These are phyloP conservation scores for Mariannaea elegans DNA, from an alignment of 2,329 filamentous ascomycete genomes.

Conservation along the genomic window DNA sequence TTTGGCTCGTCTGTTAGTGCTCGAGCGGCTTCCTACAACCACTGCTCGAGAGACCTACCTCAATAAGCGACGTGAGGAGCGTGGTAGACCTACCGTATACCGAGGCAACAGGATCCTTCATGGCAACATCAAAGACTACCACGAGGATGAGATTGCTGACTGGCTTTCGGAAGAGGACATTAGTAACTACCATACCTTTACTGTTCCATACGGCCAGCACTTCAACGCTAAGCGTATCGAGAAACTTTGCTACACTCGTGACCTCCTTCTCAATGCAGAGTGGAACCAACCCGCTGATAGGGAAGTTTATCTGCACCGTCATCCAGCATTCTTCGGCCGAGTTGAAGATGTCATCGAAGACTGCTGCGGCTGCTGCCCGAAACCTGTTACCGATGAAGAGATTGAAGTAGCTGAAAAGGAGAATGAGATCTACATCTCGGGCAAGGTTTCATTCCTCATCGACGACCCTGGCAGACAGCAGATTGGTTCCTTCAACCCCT, in stretches of 20 bases:
- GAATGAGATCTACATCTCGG: constrained; percentile 78
- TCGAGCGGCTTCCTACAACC: constrained; percentile 79
- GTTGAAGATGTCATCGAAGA: constrained; percentile 79
- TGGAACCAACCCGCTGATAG: constrained; percentile 84
- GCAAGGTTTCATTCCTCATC: constrained; percentile 76
- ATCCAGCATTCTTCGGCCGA: constrained; percentile 85
- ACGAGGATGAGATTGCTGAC: constrained; percentile 84
- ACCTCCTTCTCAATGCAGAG: constrained; percentile 83
- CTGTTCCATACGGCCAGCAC: constrained; percentile 70
- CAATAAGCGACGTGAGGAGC: constrained; percentile 73
- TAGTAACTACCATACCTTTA: constrained; percentile 82
- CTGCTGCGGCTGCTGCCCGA: constrained; percentile 83
- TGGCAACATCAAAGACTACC: constrained; percentile 81
- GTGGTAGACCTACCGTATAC: constrained; percentile 70
- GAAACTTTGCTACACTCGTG: constrained; percentile 82
- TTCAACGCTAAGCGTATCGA: constrained; percentile 78
- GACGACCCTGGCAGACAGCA: constrained; percentile 84
- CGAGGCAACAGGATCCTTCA: constrained; percentile 46
- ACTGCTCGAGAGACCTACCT: constrained; percentile 75
- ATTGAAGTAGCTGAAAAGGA: constrained; percentile 76
- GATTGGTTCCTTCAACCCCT: constrained; percentile 77
- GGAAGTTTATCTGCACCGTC: constrained; percentile 81
- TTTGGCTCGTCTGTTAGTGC: constrained; percentile 79
- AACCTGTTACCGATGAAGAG: constrained; percentile 75
- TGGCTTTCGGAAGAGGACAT: constrained; percentile 82